Base-by-base conservation (phyloP, 1,139 yeast species). In the Sugiyamaella pinicola region DNA sequence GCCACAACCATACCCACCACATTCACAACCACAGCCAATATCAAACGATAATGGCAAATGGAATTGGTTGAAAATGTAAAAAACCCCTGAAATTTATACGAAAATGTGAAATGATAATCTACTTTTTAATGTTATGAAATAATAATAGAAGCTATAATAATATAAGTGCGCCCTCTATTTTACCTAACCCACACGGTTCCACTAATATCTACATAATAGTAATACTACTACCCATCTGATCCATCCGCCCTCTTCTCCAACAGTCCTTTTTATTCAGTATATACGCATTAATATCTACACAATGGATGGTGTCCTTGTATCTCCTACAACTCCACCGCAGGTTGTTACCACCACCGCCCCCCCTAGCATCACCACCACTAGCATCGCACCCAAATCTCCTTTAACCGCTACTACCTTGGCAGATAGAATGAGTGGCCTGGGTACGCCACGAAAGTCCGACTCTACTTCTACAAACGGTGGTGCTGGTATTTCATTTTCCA, bases 51-150 rank as follows among this genome's bases (percentile, higher is more conserved):
- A 41, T 33, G 51, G 58, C 21, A 62, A 63, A 41, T 65, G 68
- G 69, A 65, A 64, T 53, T 65, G 69, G 69, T 55, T 65, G 31
- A 61, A 58, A 44, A 61, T 65, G 60, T 59, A 58, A 51, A 7
- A 29, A 10, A 17, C 5, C 35, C 29, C 7, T 18, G 29, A n/a
- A 24, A 28, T 29, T 13, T 28, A 10, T 18, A 47, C 46, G 51
- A 47, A 22, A 31, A 43, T 22, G 47, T 17, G 47, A 43, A 31
- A 43, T 34, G 47, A 43, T 18, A 29, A 15, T 8, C 33, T 22
- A 40, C 28, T 9, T 15, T 17, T 26, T 42, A 42, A 43, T 43
- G 39, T 19, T 7, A 40, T 45, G 22, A 28, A 34, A 18, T 38
- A 18, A 42, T 46, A 47, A 24, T 24, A 6, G 28, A 24, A 24